phyloP scores from a whole-genome alignment of 2,329 filamentous ascomycete species.

The Monosporascus cannonballus region DNA sequence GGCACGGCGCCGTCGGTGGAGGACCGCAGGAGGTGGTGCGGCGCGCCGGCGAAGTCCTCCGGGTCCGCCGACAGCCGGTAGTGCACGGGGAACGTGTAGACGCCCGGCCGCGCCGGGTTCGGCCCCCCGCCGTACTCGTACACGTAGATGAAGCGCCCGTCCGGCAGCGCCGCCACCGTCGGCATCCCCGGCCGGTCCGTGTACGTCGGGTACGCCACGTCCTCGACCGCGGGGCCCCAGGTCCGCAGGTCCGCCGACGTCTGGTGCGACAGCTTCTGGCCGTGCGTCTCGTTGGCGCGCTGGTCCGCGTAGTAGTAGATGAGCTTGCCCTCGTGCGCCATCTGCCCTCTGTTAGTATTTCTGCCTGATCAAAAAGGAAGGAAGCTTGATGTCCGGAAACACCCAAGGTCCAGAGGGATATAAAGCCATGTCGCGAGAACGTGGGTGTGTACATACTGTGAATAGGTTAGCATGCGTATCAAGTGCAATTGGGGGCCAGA shows the following conservation, averaged over 20 bases:
- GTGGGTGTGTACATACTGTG: too few species aligned
- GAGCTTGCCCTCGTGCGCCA: slow-evolving; percentile 51
- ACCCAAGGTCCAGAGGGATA: too few species aligned
- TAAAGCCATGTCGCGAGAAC: too few species aligned
- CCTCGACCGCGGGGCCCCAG: slow-evolving; percentile 55
- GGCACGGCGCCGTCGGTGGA: slow-evolving; percentile 19
- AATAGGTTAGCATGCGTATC: too few species aligned
- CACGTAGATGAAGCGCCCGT: slow-evolving; percentile 53
- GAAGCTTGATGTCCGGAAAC: too few species aligned
- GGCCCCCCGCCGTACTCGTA: slow-evolving; percentile 29
- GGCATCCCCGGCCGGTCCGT: slow-evolving; percentile 30
- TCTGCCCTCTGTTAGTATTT: not conserved
- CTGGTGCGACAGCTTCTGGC: slow-evolving; percentile 65
- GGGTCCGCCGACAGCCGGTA: slow-evolving; percentile 26
- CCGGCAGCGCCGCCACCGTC: slow-evolving; percentile 49
- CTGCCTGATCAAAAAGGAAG: too few species aligned
- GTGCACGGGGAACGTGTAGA: slow-evolving; percentile 23
- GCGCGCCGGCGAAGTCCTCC: slow-evolving; percentile 17
- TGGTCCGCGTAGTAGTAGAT: slow-evolving; percentile 69
- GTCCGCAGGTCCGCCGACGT: slow-evolving; percentile 49
- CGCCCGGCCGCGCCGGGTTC: slow-evolving; percentile 11
- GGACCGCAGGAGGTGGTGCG: slow-evolving; percentile 15
- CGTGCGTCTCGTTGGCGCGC: slow-evolving; percentile 52
- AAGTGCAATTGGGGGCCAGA: too few species aligned
- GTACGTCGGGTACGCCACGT: slow-evolving; percentile 48